Evolutionary conservation across 805 yeast species (phyloP), one percentile per base, ranked within the genome.

Genomic region (Candida takata): DNA sequence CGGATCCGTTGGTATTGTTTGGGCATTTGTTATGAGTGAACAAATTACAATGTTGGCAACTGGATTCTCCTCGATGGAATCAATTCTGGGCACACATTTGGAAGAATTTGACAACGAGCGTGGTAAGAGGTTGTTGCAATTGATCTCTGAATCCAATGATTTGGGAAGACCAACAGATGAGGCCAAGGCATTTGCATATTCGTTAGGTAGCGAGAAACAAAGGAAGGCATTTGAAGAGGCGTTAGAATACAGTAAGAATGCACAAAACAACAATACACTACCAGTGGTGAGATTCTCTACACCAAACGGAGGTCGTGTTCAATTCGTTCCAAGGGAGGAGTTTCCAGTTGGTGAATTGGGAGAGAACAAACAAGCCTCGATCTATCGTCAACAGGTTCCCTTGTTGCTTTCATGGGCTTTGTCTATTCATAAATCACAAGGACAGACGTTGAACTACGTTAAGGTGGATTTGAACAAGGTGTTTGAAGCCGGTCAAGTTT

Each of bases 371-470:
- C 44, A 46, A 13, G 46, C 48, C 13, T 44, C 41, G 12, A 35
- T 68, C 8, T 55, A 55, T 7, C 65, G 88, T 50, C 52, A 44
- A 0, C 95, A 84, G 52, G 46, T 82, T 3, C 95, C 95, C 1
- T 61, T 84, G 21, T 63, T 81, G 38, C 59, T 84, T 25, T 77
- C 92, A 17, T 84, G 92, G 92, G 87, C 94, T 0, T 56, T 84
- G 46, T 84, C 92, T 0, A 84, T 84, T 34, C 95, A 84, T 52
- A 84, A 84, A 54, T 75, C 92, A 0, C 95, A 84, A 54, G 95
- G 95, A 3, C 94, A 84, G 60, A 82, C 95, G 0, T 67, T 84
- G 30, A 77, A 73, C 28, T 57, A 84, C 42, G 77, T 84, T 4
- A 74, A 72, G 43, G 85, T 84, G 10, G 88, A 84, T 49, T 57